Evolutionary conservation across 2,329 filamentous ascomycete genomes (phyloP).

Genomic region (Pezicula carpinea): DNA sequence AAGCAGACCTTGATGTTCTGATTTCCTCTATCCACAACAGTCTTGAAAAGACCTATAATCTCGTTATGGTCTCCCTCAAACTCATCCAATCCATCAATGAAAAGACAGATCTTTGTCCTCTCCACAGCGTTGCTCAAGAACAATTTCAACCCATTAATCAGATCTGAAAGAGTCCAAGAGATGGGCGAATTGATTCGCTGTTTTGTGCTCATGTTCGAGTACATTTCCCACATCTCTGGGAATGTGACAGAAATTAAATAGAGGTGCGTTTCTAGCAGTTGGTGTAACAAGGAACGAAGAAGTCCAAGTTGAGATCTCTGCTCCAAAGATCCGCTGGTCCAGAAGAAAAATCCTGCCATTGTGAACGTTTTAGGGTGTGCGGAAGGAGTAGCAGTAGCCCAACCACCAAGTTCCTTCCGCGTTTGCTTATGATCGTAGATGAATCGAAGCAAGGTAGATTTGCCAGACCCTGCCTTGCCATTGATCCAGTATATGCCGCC

Average conservation of each 20-base stretch:
- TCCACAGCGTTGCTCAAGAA: neutral
- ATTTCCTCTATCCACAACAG: neutral
- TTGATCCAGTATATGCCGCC: constrained; percentile 33
- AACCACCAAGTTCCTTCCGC: constrained; percentile 16
- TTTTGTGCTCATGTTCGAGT: neutral
- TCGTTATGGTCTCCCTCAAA: constrained; percentile 9
- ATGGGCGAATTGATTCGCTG: neutral
- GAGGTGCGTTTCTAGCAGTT: constrained; percentile 26
- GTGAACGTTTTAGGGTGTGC: constrained; percentile 18
- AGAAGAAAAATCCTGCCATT: constrained; percentile 40
- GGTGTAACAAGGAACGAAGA: constrained; percentile 32
- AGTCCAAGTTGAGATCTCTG: constrained; percentile 34
- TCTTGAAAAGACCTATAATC: constrained; percentile 9
- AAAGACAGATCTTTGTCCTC: constrained; percentile 8
- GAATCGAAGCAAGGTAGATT: constrained; percentile 41
- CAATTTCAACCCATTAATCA: constrained; percentile 7
- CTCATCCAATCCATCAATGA: constrained; percentile 14
- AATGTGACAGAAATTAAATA: constrained; percentile 23
- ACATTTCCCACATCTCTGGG: constrained; percentile 24
- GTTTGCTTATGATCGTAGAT: constrained; percentile 24
- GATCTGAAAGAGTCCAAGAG: neutral
- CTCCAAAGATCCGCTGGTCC: constrained; percentile 35
- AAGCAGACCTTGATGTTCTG: constrained; percentile 18
- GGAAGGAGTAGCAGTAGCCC: constrained; percentile 16
- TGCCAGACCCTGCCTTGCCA: constrained; percentile 41